phyloP scores from a whole-genome alignment of 345 rosid genomes.

The Raphanus sativus region DNA sequence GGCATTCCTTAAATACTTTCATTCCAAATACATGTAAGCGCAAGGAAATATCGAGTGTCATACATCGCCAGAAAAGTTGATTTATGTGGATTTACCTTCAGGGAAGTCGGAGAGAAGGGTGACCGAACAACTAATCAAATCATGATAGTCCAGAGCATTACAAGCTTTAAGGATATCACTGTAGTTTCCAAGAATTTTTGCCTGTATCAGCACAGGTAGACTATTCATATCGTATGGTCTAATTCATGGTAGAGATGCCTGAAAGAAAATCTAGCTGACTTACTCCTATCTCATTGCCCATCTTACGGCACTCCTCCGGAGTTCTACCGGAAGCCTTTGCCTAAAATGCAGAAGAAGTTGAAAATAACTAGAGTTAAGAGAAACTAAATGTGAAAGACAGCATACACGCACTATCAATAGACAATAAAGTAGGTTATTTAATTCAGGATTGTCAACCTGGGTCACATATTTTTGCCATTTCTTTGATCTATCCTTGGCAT shows the following conservation, averaged over 20 bases:
- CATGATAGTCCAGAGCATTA: conserved; percentile 94
- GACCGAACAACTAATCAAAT: conserved; percentile 77
- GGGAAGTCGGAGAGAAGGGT: conserved; percentile 71
- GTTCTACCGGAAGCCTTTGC: conserved; percentile 89
- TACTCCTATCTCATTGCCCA: conserved; percentile 79
- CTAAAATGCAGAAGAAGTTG: conserved; percentile 45
- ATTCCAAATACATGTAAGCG: conserved; percentile 28
- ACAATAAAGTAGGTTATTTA: conserved; percentile 6
- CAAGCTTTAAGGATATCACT: conserved; percentile 67
- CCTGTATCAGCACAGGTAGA: conserved; percentile 55
- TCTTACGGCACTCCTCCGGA: conserved; percentile 55
- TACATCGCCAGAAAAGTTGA: not conserved
- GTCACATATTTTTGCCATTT: conserved; percentile 91
- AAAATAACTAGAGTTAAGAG: conserved; percentile 5
- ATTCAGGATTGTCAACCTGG: conserved; percentile 52
- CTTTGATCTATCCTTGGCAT: conserved; percentile 74
- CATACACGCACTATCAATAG: not conserved
- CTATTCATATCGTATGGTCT: conserved; percentile 30
- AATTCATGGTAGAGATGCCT: conserved; percentile 24
- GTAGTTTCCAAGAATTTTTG: conserved; percentile 66
- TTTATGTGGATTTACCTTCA: conserved; percentile 57
- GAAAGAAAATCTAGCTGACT: conserved; percentile 40
- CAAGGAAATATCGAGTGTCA: conserved; percentile 23
- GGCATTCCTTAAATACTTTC: conserved; percentile 71
- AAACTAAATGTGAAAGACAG: not conserved